Percentiles rank a stretch among this genome's conserved stretches.
Conservation (phyloP, 1,284 basidiomycete genomes). For the Tylopilus orsonianus region DNA sequence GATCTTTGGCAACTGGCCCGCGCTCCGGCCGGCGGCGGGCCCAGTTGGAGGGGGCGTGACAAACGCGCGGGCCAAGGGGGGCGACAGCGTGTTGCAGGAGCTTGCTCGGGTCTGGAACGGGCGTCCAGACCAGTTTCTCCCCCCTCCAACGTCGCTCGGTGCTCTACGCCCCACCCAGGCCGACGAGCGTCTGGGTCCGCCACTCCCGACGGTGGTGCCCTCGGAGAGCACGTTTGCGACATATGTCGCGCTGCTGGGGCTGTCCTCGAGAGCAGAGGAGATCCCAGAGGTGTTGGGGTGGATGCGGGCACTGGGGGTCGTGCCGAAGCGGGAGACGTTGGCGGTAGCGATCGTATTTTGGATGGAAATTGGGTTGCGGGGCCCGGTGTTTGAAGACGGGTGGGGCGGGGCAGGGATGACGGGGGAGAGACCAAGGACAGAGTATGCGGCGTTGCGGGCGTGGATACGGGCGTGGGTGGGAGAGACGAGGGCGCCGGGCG, state of each 20-base stretch:
- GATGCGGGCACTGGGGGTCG: slow-evolving; percentile 66
- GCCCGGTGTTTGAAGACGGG: slow-evolving; percentile 52
- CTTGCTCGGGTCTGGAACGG: slow-evolving; percentile 17
- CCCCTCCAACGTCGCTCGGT: background rate
- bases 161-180: background rate
- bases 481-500: slow-evolving; percentile 49
- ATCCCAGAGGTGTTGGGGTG: slow-evolving; percentile 75
- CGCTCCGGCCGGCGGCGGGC: slow-evolving; percentile 22
- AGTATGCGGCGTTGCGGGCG: slow-evolving; percentile 38
- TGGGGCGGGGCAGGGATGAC: slow-evolving; percentile 22
- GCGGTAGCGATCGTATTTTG: slow-evolving; percentile 67
- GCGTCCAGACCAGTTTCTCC: slow-evolving; percentile 16
- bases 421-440: slow-evolving; percentile 19
- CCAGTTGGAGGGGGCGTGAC: slow-evolving; percentile 35
- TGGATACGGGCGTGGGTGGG: slow-evolving; percentile 76
- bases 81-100: slow-evolving; percentile 28
- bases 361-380: slow-evolving; percentile 64
- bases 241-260: slow-evolving; percentile 65
- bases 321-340: slow-evolving; percentile 56
- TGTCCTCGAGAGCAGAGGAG: slow-evolving; percentile 48
- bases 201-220: slow-evolving; percentile 46
- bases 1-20: slow-evolving; percentile 51
- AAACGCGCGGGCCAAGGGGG: slow-evolving; percentile 20
- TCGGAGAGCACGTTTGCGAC: slow-evolving; percentile 52
- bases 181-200: slow-evolving; percentile 17